Conservation (phyloP, 371 early-diverging fungal species). For the Coemansia sp. region DNA sequence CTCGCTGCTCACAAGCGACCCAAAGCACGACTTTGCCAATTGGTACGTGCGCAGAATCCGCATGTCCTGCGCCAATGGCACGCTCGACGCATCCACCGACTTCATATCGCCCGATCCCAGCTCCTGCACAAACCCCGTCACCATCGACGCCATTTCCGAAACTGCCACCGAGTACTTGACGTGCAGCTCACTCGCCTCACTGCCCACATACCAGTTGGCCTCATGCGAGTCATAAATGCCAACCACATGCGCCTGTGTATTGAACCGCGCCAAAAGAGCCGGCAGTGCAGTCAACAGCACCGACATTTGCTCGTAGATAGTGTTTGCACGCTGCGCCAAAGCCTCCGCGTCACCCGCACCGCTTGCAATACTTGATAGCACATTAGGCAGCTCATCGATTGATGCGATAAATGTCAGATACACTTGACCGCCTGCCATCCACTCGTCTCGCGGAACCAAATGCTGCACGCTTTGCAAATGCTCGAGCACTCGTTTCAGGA, state of each 20-base stretch:
- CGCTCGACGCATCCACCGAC: slow-evolving; percentile 4
- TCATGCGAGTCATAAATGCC: slow-evolving; percentile 29
- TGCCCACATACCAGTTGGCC: slow-evolving; percentile 20
- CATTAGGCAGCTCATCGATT: slow-evolving; percentile 28
- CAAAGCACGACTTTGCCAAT: slow-evolving; percentile 46
- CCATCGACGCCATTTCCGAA: slow-evolving; percentile 39
- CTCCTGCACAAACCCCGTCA: slow-evolving; percentile 34
- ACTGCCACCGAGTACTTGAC: slow-evolving; percentile 41
- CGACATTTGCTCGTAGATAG: slow-evolving; percentile 29
- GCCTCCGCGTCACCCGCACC: neutral
- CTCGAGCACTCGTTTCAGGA: slow-evolving; percentile 23
- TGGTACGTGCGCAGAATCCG: slow-evolving; percentile 39
- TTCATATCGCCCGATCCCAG: slow-evolving; percentile 10
- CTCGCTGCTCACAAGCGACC: slow-evolving; percentile 27
- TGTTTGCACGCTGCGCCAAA: slow-evolving; percentile 4
- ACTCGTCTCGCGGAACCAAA: slow-evolving; percentile 5
- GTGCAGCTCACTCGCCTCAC: slow-evolving; percentile 20
- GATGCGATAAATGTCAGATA: slow-evolving; percentile 28
- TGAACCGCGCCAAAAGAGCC: slow-evolving; percentile 23
- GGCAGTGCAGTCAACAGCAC: slow-evolving; percentile 28
- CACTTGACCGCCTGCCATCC: slow-evolving; percentile 38
- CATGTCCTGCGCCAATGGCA: slow-evolving; percentile 40
- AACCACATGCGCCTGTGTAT: neutral
- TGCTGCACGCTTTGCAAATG: slow-evolving; percentile 4
- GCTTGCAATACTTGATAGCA: slow-evolving; percentile 23